Percentiles rank a stretch among this genome's conserved stretches.
These are phyloP conservation scores for Pyrus bretschneideri DNA, from an alignment of 306 rosid genomes.

Conservation along the genomic window DNA sequence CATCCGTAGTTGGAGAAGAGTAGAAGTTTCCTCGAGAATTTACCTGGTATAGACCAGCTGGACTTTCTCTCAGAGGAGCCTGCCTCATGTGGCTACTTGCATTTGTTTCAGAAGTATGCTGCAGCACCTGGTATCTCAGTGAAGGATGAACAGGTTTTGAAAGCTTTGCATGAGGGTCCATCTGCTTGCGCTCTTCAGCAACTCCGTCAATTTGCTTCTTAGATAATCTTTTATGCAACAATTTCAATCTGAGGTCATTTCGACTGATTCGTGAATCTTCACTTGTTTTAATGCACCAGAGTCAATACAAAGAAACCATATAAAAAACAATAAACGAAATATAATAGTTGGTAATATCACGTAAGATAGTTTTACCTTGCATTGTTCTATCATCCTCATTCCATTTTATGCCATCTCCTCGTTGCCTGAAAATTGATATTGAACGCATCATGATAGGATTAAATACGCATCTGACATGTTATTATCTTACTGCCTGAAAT, in stretches of 20 bases:
- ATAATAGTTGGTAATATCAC: not conserved
- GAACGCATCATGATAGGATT: conserved; percentile 1
- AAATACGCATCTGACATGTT: not conserved
- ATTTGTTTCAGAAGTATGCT: conserved; percentile 20
- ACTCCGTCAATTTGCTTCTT: conserved; percentile 16
- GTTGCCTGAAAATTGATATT: conserved; percentile 34
- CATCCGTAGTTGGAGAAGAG: conserved; percentile 18
- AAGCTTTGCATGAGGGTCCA: conserved; percentile 15
- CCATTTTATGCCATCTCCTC: conserved; percentile 24
- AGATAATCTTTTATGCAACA: conserved; percentile 35
- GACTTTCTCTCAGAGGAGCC: conserved; percentile 23
- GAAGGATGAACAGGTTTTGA: conserved; percentile 25
- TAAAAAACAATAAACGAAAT: not conserved
- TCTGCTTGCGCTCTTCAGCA: conserved; percentile 19
- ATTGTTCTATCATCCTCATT: conserved; percentile 12
- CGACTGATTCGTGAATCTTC: conserved; percentile 32
- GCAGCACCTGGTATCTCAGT: conserved; percentile 17
- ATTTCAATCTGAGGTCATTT: conserved; percentile 54
- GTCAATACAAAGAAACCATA: conserved; percentile 7
- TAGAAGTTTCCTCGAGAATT: conserved; percentile 22
- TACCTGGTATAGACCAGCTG: conserved; percentile 26
- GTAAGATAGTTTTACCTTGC: conserved; percentile 27
- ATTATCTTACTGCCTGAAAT: not conserved
- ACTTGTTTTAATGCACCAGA: conserved; percentile 10
- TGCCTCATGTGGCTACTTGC: conserved; percentile 13